phyloP scores from a whole-genome alignment of 2,329 filamentous ascomycete species.

The Sporothrix brunneoviolacea region DNA sequence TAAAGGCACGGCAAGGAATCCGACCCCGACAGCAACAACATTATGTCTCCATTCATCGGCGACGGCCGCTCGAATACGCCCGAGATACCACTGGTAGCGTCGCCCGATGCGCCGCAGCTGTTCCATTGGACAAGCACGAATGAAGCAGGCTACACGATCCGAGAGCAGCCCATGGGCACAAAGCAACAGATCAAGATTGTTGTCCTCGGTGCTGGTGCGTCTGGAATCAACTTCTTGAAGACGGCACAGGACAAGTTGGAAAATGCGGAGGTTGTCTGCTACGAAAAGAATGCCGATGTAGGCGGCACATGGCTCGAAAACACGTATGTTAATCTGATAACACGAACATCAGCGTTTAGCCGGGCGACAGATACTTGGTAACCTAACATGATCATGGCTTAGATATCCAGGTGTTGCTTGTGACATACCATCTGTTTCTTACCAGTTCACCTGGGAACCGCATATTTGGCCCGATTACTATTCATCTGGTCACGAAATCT shows the following conservation, averaged over 20 bases:
- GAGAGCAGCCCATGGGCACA: conserved; percentile 1
- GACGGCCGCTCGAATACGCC: not conserved
- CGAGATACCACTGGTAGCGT: not conserved
- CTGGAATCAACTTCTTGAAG: conserved; percentile 6
- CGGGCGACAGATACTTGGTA: not conserved
- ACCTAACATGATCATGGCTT: not conserved
- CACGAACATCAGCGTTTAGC: not conserved
- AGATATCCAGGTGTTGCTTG: conserved; percentile 27
- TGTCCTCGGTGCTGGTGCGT: not conserved
- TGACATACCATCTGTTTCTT: conserved; percentile 37
- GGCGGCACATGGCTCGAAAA: conserved; percentile 15
- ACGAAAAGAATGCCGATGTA: conserved; percentile 9
- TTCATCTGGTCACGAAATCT: conserved; percentile 19
- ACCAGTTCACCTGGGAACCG: conserved; percentile 29
- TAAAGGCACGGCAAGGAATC: no score
- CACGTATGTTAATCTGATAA: no score
- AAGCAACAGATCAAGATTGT: conserved; percentile 1
- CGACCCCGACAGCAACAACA: no score
- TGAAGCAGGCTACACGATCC: not conserved
- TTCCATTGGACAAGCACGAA: not conserved
- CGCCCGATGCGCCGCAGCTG: not conserved
- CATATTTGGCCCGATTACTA: conserved; percentile 26
- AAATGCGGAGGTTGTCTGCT: conserved; percentile 25
- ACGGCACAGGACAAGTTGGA: conserved; percentile 11
- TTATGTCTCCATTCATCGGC: not conserved